Evolutionary conservation across 2,329 filamentous ascomycete species (phyloP), one percentile per base, ranked within the genome.

Genomic region (Hyphodiscus sp.): DNA sequence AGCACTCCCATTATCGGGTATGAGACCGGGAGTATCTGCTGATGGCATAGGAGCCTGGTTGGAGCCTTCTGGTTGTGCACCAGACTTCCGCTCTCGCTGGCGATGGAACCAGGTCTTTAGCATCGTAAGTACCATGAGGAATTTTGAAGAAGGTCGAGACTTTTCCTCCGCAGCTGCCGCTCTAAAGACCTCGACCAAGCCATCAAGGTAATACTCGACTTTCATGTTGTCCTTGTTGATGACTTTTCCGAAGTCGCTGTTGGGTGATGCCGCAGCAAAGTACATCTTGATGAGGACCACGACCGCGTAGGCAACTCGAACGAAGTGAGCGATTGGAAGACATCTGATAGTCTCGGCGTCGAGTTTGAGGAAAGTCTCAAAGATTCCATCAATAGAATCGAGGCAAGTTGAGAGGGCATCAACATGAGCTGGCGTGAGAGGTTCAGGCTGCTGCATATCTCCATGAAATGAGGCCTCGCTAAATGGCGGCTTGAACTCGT

Each of bases 41-140:
- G 18, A 20, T 9, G 16, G 38, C 9, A 10, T 52, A 49, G 10
- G 19, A n/a, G 16, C 29, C 30, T 20, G 47, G 33, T 13, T 38
- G 33, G 33, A 13, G 16, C 11, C 33, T 26, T 50, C 47, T 29
- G 20, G 45, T 30, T 20, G 45, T 33, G 9, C 33, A 19, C 46
- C 19, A 19, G 47, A 33, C 53, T 64, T 64, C 16, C 60, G 59
- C 49, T 67, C 64, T 51, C 61, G 57, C 52, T 68, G 67, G 30
- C 66, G 61, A 49, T 67, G 60, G 43, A 69, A 68, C 86, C 86
- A 89, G 23, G 76, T 79, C 43, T 81, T 80, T 23, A 91, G 71
- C 82, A 90, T 86, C 48, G 78, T 73, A 10, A 91, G 71, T 6
- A 90, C 83, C 54, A 88, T 76, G 2, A 86, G 73, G 58, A 91